Percentiles rank a stretch among this genome's conserved stretches.
phyloP scores from a whole-genome alignment of 1,284 basidiomycete species.

The Ustilago trichophora region DNA sequence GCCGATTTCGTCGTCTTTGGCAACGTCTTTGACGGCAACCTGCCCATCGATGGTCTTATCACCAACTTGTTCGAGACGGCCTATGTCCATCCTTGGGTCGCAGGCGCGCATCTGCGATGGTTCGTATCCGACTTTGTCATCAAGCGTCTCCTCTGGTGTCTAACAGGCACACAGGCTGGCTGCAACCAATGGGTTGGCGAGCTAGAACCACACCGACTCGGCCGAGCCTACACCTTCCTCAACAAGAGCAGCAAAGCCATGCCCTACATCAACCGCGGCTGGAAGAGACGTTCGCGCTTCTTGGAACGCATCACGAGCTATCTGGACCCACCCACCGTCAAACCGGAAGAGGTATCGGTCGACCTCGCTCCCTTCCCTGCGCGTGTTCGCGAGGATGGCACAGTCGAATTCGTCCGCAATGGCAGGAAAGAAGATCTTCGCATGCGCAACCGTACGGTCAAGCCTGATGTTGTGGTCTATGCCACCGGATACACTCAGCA shows the following conservation, averaged over 20 bases:
- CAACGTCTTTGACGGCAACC: slow-evolving; percentile 68
- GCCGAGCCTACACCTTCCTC: slow-evolving; percentile 70
- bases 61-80: slow-evolving; percentile 73
- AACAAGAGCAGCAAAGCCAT: slow-evolving; percentile 67
- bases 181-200: slow-evolving; percentile 77
- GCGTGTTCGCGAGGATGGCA: slow-evolving; percentile 70
- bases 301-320: slow-evolving; percentile 51
- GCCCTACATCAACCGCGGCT: slow-evolving; percentile 69
- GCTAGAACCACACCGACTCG: slow-evolving; percentile 72
- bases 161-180: slow-evolving; percentile 74
- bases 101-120: slow-evolving; percentile 73
- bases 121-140: slow-evolving; percentile 75
- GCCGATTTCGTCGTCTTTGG: slow-evolving; percentile 75
- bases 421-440: slow-evolving; percentile 69
- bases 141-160: slow-evolving; percentile 73
- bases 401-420: slow-evolving; percentile 70
- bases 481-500: slow-evolving; percentile 68
- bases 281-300: slow-evolving; percentile 68
- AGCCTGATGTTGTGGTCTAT: slow-evolving; percentile 71
- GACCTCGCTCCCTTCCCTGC: slow-evolving; percentile 74
- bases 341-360: slow-evolving; percentile 71
- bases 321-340: slow-evolving; percentile 70
- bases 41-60: slow-evolving; percentile 75
- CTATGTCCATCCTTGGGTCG: slow-evolving; percentile 70
- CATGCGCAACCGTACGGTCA: slow-evolving; percentile 69